Evolutionary conservation across 768 basidiomycete species (phyloP).

Genomic region (Lactarius psammicola): DNA sequence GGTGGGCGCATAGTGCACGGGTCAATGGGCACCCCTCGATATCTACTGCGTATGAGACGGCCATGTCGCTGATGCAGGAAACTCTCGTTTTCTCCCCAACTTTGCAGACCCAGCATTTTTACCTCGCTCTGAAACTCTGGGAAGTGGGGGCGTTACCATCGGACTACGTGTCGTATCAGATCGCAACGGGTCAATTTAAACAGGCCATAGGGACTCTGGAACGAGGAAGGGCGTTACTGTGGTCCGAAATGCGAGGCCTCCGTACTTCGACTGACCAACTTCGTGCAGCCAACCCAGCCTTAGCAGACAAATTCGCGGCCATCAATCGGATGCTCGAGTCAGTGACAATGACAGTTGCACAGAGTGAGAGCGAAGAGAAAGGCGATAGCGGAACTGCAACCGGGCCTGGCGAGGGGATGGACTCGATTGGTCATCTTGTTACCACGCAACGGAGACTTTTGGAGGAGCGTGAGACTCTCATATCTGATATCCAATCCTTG

Average conservation of each 20-base stretch:
- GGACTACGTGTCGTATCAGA: not conserved
- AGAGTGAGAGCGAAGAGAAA: too few species aligned
- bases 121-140: not conserved
- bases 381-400: not conserved
- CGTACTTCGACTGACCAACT: not conserved
- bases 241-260: not conserved
- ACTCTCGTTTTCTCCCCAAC: too few species aligned
- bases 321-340: not conserved
- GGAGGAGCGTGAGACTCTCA: not conserved
- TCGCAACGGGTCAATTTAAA: not conserved
- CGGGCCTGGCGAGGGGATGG: not conserved
- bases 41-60: not conserved
- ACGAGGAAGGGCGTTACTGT: slow-evolving; percentile 7
- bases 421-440: slow-evolving; percentile 36
- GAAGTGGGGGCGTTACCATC: not conserved
- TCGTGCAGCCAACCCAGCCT: not conserved
- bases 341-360: not conserved
- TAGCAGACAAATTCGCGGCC: not conserved
- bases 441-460: not conserved
- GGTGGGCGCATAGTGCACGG: not conserved
- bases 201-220: slow-evolving; percentile 6
- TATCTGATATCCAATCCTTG: not conserved
- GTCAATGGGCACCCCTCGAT: not conserved
- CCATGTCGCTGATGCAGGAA: not conserved
- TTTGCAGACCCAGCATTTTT: not conserved